Evolutionary conservation across 2,329 filamentous ascomycete species (phyloP), one percentile per base, ranked within the genome.

Genomic region (Alternaria sp.): DNA sequence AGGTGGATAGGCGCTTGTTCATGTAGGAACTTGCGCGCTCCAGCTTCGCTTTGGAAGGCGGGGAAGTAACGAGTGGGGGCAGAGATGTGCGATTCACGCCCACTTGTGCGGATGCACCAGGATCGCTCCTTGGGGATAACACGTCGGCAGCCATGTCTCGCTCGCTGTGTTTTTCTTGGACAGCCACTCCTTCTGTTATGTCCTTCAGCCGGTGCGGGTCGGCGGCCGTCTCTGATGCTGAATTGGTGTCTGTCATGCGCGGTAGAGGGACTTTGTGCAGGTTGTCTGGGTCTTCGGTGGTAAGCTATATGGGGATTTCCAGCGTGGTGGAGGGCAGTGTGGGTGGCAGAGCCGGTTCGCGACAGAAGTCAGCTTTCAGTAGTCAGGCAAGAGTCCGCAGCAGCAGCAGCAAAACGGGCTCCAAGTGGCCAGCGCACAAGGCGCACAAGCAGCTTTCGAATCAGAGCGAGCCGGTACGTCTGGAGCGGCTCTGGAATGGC

Each of bases 1-100:
- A 94, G 74, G 92, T 91, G 64, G 93, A 96, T 71, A 96, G 84
- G 57, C 93, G 88, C 75, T 92, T 91, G 80, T 89, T 94, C 64
- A 90, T 89, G 71, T 89, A 91, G 74, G 93, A 91, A 72, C 91
- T 93, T 14, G 73, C 73, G 30, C 77, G 73, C 79, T 91, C 89
- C 69, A 72, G 83, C 86, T 74, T 89, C 84, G 76, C 75, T 51
- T 75, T 74, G 64, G 84, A 79, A 12, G 81, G 77, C 55, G 80
- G 78, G 61, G 83, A 83, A 22, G 85, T 85, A 59, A 84, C 76
- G 53, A 87, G 80, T 39, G 84, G 83, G 54, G 85, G 81, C 18
- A 84, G 73, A 48, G 78, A 71, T 24, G 81, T 76, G 63, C 77
- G 75, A 64, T 75, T 78, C 26, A 79, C 67, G 64, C 73, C 77